A percentile compares a stretch with the other conserved stretches of the same genome.
phyloP scores from a whole-genome alignment of 257 asterid species.

The Przewalskia tangutica region DNA sequence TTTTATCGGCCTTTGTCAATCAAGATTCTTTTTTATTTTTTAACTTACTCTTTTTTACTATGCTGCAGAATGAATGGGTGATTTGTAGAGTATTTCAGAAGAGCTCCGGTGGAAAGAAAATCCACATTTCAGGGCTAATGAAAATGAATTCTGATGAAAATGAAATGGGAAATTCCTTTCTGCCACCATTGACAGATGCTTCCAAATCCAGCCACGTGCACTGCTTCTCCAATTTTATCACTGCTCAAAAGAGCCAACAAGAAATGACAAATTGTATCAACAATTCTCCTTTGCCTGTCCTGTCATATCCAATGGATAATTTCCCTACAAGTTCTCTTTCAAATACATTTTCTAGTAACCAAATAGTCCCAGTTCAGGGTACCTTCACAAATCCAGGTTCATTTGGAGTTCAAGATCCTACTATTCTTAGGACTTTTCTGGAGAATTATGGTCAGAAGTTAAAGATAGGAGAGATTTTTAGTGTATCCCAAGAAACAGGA shows the following conservation, averaged over 20 bases:
- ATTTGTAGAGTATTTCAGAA: slow-evolving; percentile 84
- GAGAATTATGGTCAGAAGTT: slow-evolving; percentile 31
- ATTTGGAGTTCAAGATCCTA: slow-evolving; percentile 21
- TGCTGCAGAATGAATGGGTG: slow-evolving; percentile 85
- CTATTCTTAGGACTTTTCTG: slow-evolving; percentile 12
- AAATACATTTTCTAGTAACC: slow-evolving; percentile 6
- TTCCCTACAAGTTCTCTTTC: background rate
- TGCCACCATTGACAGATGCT: slow-evolving; percentile 56
- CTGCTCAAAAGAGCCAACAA: slow-evolving; percentile 11
- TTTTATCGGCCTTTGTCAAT: background rate
- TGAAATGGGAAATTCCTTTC: slow-evolving; percentile 17
- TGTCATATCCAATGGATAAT: slow-evolving; percentile 12
- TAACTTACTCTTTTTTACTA: background rate
- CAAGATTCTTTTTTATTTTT: background rate
- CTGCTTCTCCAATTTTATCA: slow-evolving; percentile 42
- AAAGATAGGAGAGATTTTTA: slow-evolving; percentile 28
- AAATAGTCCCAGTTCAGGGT: background rate
- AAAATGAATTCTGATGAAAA: slow-evolving; percentile 19
- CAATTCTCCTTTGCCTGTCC: slow-evolving; percentile 1
- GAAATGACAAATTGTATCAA: slow-evolving; percentile 1
- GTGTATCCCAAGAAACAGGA: slow-evolving; percentile 43
- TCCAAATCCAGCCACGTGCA: slow-evolving; percentile 38
- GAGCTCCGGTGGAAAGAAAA: slow-evolving; percentile 64
- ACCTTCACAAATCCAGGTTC: slow-evolving; percentile 11
- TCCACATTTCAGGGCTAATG: slow-evolving; percentile 55